Evolutionary conservation across 768 basidiomycete genomes (phyloP).

Genomic region (Leccinum variicolor): DNA sequence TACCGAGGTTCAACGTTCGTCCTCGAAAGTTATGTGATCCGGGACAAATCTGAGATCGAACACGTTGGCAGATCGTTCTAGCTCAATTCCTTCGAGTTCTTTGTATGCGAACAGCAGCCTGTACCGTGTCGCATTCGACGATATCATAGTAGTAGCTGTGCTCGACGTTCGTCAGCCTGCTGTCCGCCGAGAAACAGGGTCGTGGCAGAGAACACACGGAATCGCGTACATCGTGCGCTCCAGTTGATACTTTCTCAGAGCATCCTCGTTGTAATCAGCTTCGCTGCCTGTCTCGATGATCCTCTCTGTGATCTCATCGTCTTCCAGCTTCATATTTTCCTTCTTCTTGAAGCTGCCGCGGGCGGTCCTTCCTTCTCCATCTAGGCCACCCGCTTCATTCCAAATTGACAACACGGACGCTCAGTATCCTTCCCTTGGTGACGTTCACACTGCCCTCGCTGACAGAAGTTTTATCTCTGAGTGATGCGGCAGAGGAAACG

Average conservation of each 20-base stretch:
- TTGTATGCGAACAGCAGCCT: constrained; percentile 76
- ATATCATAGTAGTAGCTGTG: constrained; percentile 93
- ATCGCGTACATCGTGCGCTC: constrained; percentile 74
- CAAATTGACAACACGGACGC: constrained; percentile 84
- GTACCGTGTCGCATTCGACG: constrained; percentile 77
- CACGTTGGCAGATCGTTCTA: constrained; percentile 94
- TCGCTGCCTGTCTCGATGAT: constrained; percentile 58
- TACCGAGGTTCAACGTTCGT: constrained; percentile 73
- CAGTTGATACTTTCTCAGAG: constrained; percentile 86
- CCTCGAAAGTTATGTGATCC: constrained; percentile 84
- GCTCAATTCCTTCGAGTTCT: constrained; percentile 92
- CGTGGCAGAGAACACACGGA: neutral
- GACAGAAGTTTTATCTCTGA: constrained; percentile 13
- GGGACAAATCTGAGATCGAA: constrained; percentile 95
- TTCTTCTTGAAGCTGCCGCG: constrained; percentile 66
- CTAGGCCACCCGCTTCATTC: constrained; percentile 76
- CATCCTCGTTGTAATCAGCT: constrained; percentile 82
- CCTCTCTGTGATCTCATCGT: constrained; percentile 60
- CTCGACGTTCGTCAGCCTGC: constrained; percentile 7
- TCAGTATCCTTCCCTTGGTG: constrained; percentile 59
- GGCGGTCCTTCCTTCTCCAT: constrained; percentile 94
- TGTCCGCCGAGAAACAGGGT: neutral
- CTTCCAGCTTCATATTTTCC: constrained; percentile 31
- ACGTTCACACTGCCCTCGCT: constrained; percentile 19
- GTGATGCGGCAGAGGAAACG: constrained; percentile 27